Evolutionary conservation across 805 yeast species (phyloP).

Genomic region (Ogataea trehaloabstinens): DNA sequence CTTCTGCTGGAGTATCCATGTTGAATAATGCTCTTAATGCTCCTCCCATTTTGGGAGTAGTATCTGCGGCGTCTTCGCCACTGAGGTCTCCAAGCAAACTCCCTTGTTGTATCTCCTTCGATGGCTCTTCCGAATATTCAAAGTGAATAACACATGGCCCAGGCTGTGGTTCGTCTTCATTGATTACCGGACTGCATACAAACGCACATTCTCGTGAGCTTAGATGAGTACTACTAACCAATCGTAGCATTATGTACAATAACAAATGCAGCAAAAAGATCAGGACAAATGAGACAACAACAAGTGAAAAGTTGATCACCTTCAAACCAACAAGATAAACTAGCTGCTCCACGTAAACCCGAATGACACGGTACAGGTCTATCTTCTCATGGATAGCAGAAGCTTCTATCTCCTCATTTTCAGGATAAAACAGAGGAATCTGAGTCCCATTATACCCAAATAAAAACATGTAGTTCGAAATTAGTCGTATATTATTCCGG

Average conservation of each 20-base stretch:
- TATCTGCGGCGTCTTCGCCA: background rate
- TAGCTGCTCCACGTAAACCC: constrained; percentile 13
- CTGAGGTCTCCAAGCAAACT: background rate
- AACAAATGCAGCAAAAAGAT: constrained; percentile 20
- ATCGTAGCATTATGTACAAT: constrained; percentile 12
- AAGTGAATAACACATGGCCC: background rate
- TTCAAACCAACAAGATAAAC: constrained; percentile 20
- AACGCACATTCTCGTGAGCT: background rate
- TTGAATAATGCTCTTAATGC: background rate
- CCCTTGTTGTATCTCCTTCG: background rate
- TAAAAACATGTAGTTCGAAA: constrained; percentile 21
- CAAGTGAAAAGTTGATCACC: constrained; percentile 20
- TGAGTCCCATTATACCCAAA: constrained; percentile 22
- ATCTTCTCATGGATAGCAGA: constrained; percentile 6
- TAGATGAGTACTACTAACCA: constrained; percentile 7
- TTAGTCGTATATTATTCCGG: constrained; percentile 13
- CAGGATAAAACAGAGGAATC: constrained; percentile 13
- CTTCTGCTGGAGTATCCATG: background rate
- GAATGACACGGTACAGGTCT: constrained; percentile 19
- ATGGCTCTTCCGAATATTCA: background rate
- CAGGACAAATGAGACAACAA: constrained; percentile 16
- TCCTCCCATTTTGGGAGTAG: constrained; percentile 2
- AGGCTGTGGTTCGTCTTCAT: background rate
- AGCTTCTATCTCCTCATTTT: constrained; percentile 10
- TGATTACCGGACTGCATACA: constrained; percentile 1